Base-by-base conservation (phyloP, 2,329 filamentous ascomycete species). In the Aureobasidium pullulans region DNA sequence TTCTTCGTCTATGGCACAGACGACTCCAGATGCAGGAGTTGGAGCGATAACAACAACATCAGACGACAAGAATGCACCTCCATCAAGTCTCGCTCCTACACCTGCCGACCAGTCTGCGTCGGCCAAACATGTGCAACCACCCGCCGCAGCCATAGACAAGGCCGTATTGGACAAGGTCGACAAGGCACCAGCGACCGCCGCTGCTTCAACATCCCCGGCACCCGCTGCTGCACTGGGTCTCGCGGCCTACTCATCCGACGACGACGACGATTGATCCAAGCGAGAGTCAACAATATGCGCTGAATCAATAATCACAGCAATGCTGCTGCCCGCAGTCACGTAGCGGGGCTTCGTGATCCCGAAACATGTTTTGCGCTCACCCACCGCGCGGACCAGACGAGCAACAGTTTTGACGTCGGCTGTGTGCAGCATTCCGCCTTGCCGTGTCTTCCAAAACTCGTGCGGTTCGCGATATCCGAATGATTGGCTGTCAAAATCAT, bases 1-100 rank as follows among this genome's bases (percentile, higher is more conserved):
- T 9, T 74, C 69, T 15, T 68, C 67, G 6, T 44, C 57, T 1
- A n/a, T 28, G 13, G n/a, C 43, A n/a, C 56, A 46, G 16, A 37
- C 36, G 53, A 32, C 43, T 23, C 7, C 34, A 4, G 48, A 52
- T 9, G 34, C 36, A 36, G 40, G 32, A 15, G 16, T 44, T 23
- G 23, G 23, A 19, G 44, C 9, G 5, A 7, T 34, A 40, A 16
- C 19, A 31, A 9, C 32, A 29, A 6, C n/a, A 16, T 31, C 46
- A 43, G 37, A 49, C 37, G 44, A 28, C 28, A 50, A 42, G 13
- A 49, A 6, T 16, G 16, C 13, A n/a, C 40, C 43, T 8, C 57
- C 37, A 13, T 11, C 46, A 46, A 43, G 31, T 49, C 42, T 28
- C 28, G 36, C 28, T 44, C 46, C 44, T 44, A 19, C 57, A 7